phyloP scores from a whole-genome alignment of 2,329 filamentous ascomycete genomes.

The Pseudomassariella vexata region DNA sequence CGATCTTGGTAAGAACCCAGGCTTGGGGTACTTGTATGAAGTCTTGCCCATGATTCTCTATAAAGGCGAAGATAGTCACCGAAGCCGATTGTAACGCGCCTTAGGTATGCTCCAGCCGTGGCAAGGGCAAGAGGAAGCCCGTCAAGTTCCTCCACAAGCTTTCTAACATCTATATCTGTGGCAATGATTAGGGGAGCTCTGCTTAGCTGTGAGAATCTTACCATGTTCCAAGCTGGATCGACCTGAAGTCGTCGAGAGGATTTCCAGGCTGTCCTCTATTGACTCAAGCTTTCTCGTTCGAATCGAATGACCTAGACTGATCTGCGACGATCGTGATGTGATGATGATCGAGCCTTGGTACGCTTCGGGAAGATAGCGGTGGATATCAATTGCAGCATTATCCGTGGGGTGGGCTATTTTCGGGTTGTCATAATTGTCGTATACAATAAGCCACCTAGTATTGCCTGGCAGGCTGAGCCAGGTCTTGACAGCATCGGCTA shows the following conservation, averaged over 20 bases:
- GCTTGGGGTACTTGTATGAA: constrained; percentile 24
- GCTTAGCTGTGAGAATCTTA: constrained; percentile 12
- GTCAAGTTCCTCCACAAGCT: constrained; percentile 29
- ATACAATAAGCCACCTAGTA: constrained; percentile 31
- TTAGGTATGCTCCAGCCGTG: constrained; percentile 37
- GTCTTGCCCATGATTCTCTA: constrained; percentile 26
- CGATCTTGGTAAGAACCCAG: constrained; percentile 25
- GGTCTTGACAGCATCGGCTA: constrained; percentile 25
- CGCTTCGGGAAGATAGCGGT: constrained; percentile 20
- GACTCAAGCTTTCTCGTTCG: constrained; percentile 24
- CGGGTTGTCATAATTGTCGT: constrained; percentile 36
- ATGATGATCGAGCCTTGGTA: constrained; percentile 36
- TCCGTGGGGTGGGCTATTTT: constrained; percentile 14
- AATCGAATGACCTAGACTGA: constrained; percentile 26
- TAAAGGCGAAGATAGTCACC: constrained; percentile 34
- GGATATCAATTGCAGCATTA: constrained; percentile 23
- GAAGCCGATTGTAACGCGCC: constrained; percentile 27
- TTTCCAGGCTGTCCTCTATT: constrained; percentile 22
- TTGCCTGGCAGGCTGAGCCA: constrained; percentile 31
- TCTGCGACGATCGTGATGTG: constrained; percentile 28
- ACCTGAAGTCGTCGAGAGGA: constrained; percentile 22
- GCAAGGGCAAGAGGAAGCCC: constrained; percentile 40
- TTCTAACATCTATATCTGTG: constrained; percentile 21
- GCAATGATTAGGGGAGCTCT: constrained; percentile 1
- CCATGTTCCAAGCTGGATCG: constrained; percentile 16